phyloP scores from a whole-genome alignment of 805 yeast genomes.

The Yamadazyma akitaensis region DNA sequence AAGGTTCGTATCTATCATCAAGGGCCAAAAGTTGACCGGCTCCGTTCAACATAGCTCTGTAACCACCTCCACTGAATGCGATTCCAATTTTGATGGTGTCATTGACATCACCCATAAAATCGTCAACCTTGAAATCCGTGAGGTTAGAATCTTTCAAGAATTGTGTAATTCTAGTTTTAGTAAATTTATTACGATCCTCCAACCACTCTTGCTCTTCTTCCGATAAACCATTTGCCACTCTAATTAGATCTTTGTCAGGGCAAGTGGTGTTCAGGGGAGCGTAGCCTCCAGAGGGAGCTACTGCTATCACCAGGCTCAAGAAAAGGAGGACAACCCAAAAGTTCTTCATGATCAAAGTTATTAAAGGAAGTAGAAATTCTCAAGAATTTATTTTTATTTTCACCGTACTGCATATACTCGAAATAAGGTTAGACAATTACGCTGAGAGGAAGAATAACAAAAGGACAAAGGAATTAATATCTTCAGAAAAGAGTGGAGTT shows the following conservation, averaged over 20 bases:
- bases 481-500: too few species aligned
- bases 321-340: background rate
- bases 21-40: constrained; percentile 82
- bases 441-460: too few species aligned
- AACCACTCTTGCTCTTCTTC: constrained; percentile 53
- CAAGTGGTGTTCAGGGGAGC: constrained; percentile 60
- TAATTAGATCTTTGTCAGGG: constrained; percentile 38
- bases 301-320: background rate
- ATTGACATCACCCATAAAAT: constrained; percentile 28
- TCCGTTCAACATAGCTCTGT: constrained; percentile 81
- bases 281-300: constrained; percentile 37
- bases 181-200: constrained; percentile 41
- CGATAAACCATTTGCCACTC: constrained; percentile 50
- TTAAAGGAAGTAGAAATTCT: background rate
- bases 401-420: background rate
- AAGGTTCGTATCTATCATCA: constrained; percentile 63
- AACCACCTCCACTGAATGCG: constrained; percentile 63
- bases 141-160: constrained; percentile 47
- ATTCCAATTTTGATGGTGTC: constrained; percentile 32
- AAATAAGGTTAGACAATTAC: too few species aligned
- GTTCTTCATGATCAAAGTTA: background rate
- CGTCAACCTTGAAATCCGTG: constrained; percentile 45
- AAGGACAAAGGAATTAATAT: too few species aligned
- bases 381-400: too few species aligned
- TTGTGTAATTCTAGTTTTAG: constrained; percentile 42